Evolutionary conservation across 1,284 basidiomycete species (phyloP), one percentile per base, ranked within the genome.

Genomic region (Lentinula novae-zelandiae): DNA sequence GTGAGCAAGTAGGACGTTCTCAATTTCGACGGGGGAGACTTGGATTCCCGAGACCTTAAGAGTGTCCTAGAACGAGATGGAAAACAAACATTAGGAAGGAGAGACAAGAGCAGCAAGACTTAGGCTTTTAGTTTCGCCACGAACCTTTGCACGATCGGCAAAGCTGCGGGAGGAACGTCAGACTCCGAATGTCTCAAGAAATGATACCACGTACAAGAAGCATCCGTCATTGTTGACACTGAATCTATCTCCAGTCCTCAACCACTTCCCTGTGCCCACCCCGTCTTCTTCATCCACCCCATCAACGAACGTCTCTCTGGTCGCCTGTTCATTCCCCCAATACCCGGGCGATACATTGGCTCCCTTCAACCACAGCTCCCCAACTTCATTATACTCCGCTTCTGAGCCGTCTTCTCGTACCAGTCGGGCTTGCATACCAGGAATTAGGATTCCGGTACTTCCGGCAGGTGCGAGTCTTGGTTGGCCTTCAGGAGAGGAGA

Each of bases 11-110:
- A 90, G 72, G 15, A 79, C 79, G 33, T 83, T 77, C 68, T 91
- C 89, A 50, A 92, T 86, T 68, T 92, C 89, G 9, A 81, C 79
- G 0, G 90, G 89, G 0, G 89, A 89, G 0, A 91, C 89, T 70
- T 92, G 90, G 48, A 77, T 76, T 7, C 90, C 89, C 0, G 87
- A 89, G 5, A 91, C 78, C 67, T 91, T 90, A 9, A 91, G 75
- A 0, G 82, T 89, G 67, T 89, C 89, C 84, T 89, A 57, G 44
- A n/a, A 4, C 36, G 36, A 40, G 36, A 15, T 8, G 42, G 56
- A n/a, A 50, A 50, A 2, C 27, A 6, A 44, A n/a, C 36, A 33
- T 63, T 15, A 27, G 6, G 10, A 20, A n/a, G 17, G 27, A 39
- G 9, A 12, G 22, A 4, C 34, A 22, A 20, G 22, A 34, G 31